Conservation (phyloP, 179 eudicot species). For the Drosera spatulata region DNA sequence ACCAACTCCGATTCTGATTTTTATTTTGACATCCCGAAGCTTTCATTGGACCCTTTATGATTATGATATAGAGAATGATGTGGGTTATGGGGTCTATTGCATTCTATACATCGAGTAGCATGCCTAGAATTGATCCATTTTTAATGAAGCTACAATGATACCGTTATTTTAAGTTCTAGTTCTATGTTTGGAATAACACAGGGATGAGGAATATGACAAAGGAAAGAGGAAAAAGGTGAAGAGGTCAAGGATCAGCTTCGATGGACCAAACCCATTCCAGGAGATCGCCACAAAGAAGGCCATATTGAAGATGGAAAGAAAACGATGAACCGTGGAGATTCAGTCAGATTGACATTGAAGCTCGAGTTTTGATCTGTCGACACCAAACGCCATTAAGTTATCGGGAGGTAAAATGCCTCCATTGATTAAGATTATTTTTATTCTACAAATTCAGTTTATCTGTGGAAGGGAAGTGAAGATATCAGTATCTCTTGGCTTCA, state of each 20-base stretch:
- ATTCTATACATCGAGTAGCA: background rate
- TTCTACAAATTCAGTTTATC: too few species aligned
- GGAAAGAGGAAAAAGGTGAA: constrained; percentile 69
- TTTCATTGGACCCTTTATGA: too few species aligned
- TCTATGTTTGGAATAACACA: constrained; percentile 11
- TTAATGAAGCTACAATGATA: background rate
- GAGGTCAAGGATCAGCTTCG: constrained; percentile 15
- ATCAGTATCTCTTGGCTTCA: too few species aligned
- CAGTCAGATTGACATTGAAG: background rate
- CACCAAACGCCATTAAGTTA: too few species aligned
- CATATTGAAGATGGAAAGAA: constrained; percentile 14
- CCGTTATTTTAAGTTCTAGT: background rate
- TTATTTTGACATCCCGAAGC: too few species aligned
- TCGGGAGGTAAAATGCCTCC: too few species aligned
- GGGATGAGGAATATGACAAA: constrained; percentile 92
- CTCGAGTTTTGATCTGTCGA: background rate
- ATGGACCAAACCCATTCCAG: constrained; percentile 47
- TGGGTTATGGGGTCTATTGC: too few species aligned
- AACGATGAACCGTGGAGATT: background rate
- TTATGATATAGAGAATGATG: too few species aligned
- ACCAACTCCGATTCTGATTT: too few species aligned
- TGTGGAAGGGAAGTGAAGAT: too few species aligned
- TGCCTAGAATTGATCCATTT: background rate
- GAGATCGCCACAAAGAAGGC: constrained; percentile 29
- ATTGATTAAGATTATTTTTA: too few species aligned